Conservation (phyloP, 2,329 filamentous ascomycete species). For the Meredithiella fracta region DNA sequence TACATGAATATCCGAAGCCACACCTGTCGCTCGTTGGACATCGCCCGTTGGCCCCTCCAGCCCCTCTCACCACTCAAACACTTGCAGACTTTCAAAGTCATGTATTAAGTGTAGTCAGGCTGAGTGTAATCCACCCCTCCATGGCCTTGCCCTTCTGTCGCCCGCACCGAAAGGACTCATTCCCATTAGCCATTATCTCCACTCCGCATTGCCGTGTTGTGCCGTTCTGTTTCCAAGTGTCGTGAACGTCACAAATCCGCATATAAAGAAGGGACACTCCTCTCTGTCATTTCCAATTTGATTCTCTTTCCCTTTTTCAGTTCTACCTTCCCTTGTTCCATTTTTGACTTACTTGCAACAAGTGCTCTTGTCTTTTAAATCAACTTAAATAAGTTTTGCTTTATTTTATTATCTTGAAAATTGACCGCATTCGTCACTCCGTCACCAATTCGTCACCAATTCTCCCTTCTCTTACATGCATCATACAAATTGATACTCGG, state of each 20-base stretch:
- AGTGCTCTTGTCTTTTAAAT: slow-evolving; percentile 11
- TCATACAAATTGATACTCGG: slow-evolving; percentile 1
- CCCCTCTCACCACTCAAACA: not conserved
- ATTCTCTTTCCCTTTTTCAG: slow-evolving; percentile 14
- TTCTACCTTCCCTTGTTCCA: not conserved
- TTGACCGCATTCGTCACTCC: slow-evolving; percentile 13
- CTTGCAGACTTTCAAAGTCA: too few relatives aligned
- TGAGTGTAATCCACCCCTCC: not conserved
- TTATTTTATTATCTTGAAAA: too few relatives aligned
- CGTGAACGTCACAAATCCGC: not conserved
- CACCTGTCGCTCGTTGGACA: not conserved
- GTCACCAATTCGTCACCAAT: too few relatives aligned
- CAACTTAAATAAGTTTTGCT: too few relatives aligned
- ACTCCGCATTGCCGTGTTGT: not conserved
- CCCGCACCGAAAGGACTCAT: not conserved
- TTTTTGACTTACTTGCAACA: not conserved
- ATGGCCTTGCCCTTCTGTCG: not conserved
- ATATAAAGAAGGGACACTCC: not conserved
- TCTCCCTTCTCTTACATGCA: too few relatives aligned
- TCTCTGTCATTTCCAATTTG: not conserved
- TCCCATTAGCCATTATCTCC: not conserved
- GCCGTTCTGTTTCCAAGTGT: not conserved
- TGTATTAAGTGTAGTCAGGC: too few relatives aligned
- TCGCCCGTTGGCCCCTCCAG: not conserved
- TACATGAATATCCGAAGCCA: slow-evolving; percentile 13